Percentiles rank a stretch among this genome's conserved stretches.
phyloP scores from a whole-genome alignment of 768 basidiomycete species.

The Mrakia gelida region DNA sequence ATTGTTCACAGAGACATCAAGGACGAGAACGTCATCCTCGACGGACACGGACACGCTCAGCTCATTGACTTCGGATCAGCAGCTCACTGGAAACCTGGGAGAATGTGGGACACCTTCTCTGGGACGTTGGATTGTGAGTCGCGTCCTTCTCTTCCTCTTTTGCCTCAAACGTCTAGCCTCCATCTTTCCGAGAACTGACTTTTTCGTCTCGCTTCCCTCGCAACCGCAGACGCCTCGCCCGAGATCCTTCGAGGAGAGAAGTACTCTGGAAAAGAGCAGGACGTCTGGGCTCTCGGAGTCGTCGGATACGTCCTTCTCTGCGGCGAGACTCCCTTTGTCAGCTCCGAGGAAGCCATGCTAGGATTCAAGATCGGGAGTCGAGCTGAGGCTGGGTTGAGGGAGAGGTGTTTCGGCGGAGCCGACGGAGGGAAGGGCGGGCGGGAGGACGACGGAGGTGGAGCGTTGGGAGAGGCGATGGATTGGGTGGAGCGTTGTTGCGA shows the following conservation, averaged over 20 bases:
- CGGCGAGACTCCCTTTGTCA: constrained; percentile 44
- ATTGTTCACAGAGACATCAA: constrained; percentile 99
- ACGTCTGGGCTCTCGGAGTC: constrained; percentile 97
- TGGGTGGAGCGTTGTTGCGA: constrained; percentile 79
- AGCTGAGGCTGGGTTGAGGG: constrained; percentile 32
- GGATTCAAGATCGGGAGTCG: constrained; percentile 33
- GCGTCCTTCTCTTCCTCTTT: background rate
- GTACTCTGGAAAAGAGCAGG: constrained; percentile 93
- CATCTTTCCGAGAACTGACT: background rate
- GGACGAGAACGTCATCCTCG: constrained; percentile 72
- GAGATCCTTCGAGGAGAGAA: constrained; percentile 93
- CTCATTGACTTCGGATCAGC: constrained; percentile 93
- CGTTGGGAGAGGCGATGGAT: constrained; percentile 75
- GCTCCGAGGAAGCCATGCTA: constrained; percentile 37
- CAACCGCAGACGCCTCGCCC: constrained; percentile 70
- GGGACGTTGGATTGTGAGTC: constrained; percentile 44
- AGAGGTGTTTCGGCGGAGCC: constrained; percentile 51
- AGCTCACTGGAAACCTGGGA: constrained; percentile 48
- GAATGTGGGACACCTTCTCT: constrained; percentile 49
- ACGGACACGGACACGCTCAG: constrained; percentile 71
- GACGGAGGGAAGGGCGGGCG: constrained; percentile 54
- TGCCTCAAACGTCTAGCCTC: too few relatives aligned
- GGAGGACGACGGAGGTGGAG: constrained; percentile 77
- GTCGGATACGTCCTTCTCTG: constrained; percentile 87
- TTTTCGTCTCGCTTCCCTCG: background rate